Base-by-base conservation (phyloP, 1,139 yeast genomes). In the Yamadazyma trypodendri region DNA sequence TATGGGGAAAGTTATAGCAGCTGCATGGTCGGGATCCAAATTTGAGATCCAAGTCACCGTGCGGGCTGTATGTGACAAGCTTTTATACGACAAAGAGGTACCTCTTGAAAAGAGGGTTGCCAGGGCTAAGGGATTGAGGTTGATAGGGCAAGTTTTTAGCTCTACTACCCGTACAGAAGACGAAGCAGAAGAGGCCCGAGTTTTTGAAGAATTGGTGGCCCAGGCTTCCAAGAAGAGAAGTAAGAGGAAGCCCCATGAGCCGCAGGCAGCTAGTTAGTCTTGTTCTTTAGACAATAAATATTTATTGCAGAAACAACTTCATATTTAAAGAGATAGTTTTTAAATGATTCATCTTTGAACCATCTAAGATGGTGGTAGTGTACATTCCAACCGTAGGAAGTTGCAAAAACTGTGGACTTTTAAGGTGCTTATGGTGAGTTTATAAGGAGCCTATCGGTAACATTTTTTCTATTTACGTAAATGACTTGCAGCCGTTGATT, bases 11-110 rank as follows among this genome's bases (percentile, higher is more conserved):
- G 90, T 90, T 3, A 68, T 90, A 35, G 90, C 94, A 3, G 97
- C 97, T 0, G 96, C 97, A 8, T 90, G 98, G 98, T 83, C 84
- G 35, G 97, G 97, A 1, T 86, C 96, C 16, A 81, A 81, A 51
- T 83, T 81, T 59, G 98, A 90, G 60, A 85, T 90, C 41, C 92
- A 86, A 55, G 77, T 92, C n/a, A 87, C 95, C 1, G 71, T 88
- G 24, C 68, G 97, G 41, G 87, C 79, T 16, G 97, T 90, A 12
- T 90, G 96, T 58, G 96, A 89, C 55, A 65, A 63, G 33, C 82
- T 89, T 4, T 67, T 92, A 37, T 84, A 84, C 48, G 87, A 84
- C 55, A 62, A 70, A 36, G 65, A 68, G 1, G 85, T 79, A 5
- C 64, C 79, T 2, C 56, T 76, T 29, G 60, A 62, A 5, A 79